Percentiles rank a stretch among this genome's conserved stretches.
These are phyloP conservation scores for Volvariella volvacea DNA, from an alignment of 1,284 basidiomycete genomes.

Conservation along the genomic window DNA sequence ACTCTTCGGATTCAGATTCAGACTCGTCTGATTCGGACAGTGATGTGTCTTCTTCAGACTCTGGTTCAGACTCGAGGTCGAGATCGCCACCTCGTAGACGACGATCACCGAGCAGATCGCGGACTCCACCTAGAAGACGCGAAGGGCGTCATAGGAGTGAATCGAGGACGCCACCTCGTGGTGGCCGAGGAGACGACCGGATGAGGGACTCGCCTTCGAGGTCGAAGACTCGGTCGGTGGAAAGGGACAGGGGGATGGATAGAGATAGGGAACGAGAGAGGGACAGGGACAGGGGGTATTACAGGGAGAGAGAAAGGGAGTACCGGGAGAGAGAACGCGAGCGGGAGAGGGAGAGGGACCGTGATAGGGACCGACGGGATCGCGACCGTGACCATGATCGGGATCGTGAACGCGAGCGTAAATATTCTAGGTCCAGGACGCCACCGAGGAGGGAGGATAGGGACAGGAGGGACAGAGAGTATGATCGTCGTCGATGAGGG, in stretches of 20 bases:
- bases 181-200: slow-evolving; percentile 21
- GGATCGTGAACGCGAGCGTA: slow-evolving; percentile 1
- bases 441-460: slow-evolving; percentile 7
- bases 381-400: slow-evolving; percentile 1
- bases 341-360: slow-evolving; percentile 1
- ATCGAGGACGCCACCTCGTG: slow-evolving; percentile 13
- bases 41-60: not conserved
- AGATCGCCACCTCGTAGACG: slow-evolving; percentile 4
- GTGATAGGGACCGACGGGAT: slow-evolving; percentile 2
- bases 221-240: slow-evolving; percentile 9
- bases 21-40: slow-evolving; percentile 11
- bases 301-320: slow-evolving; percentile 1
- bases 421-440: slow-evolving; percentile 13
- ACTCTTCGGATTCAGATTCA: slow-evolving; percentile 18
- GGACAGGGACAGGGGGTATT: not conserved
- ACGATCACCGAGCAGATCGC: slow-evolving; percentile 17
- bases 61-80: not conserved
- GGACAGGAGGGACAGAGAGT: not conserved
- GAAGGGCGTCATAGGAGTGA: slow-evolving; percentile 18
- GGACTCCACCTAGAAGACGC: slow-evolving; percentile 25
- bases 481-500: slow-evolving; percentile 1
- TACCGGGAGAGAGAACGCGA: not conserved
- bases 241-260: not conserved
- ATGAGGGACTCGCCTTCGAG: slow-evolving; percentile 13
- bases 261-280: slow-evolving; percentile 1